phyloP scores from a whole-genome alignment of 164 flowering plant genomes.

The Vitis labrusca region DNA sequence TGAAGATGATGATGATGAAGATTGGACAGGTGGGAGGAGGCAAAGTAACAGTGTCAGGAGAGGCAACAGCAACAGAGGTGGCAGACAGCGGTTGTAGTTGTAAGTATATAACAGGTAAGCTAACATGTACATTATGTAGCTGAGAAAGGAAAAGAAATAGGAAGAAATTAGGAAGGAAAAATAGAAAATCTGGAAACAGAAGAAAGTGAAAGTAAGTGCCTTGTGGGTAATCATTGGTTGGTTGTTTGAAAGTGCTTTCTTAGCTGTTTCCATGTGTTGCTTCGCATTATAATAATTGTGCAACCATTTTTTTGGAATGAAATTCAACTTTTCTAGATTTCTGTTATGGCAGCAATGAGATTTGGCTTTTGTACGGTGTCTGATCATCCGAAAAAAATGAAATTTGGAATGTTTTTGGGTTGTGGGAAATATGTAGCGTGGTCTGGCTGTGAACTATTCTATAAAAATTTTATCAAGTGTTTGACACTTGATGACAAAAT shows the following conservation, averaged over 20 bases:
- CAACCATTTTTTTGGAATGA: constrained; percentile 9
- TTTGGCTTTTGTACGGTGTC: background rate
- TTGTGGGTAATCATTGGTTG: too few relatives aligned
- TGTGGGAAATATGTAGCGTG: too few relatives aligned
- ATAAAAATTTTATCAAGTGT: too few relatives aligned
- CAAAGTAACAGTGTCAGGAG: constrained; percentile 42
- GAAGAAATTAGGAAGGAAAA: constrained; percentile 9
- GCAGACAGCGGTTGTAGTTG: constrained; percentile 43
- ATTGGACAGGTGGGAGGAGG: constrained; percentile 44
- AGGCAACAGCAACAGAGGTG: constrained; percentile 32
- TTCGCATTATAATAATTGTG: background rate
- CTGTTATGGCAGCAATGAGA: too few relatives aligned
- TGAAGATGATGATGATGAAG: constrained; percentile 44
- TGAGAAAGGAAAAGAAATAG: constrained; percentile 12
- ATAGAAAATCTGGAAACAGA: constrained; percentile 16
- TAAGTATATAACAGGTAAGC: constrained; percentile 34
- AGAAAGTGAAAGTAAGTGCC: background rate
- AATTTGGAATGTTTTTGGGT: background rate
- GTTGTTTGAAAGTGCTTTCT: background rate
- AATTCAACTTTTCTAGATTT: background rate
- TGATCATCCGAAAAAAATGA: background rate
- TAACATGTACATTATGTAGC: constrained; percentile 52
- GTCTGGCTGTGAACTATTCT: too few relatives aligned
- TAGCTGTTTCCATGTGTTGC: constrained; percentile 19
- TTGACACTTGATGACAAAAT: too few relatives aligned